phyloP scores from a whole-genome alignment of 2,329 filamentous ascomycete species.

The Aspergillus nomiae region DNA sequence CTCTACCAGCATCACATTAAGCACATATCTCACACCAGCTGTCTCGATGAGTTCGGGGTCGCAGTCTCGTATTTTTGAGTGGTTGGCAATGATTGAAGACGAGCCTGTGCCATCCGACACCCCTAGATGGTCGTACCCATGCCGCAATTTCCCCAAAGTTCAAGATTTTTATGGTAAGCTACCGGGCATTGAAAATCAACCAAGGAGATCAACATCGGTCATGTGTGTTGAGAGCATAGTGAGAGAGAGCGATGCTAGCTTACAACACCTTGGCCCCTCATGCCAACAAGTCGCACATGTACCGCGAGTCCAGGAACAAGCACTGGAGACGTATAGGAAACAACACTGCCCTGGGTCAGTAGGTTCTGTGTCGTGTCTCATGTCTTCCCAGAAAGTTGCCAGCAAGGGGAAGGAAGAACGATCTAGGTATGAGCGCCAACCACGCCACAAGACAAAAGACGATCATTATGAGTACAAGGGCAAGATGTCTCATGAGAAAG shows the following conservation, averaged over 20 bases:
- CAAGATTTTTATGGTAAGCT: neutral
- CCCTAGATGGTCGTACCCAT: neutral
- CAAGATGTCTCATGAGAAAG: neutral
- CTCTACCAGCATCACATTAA: neutral
- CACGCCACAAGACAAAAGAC: constrained; percentile 58
- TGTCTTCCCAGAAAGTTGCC: neutral
- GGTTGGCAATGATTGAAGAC: neutral
- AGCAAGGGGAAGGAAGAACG: neutral
- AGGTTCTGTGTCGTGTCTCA: too few relatives aligned
- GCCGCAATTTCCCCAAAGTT: neutral
- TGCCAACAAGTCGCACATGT: neutral
- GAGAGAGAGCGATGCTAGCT: neutral
- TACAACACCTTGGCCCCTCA: too few relatives aligned
- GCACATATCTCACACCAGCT: neutral
- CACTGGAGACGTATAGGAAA: neutral
- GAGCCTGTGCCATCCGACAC: neutral
- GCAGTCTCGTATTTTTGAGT: neutral
- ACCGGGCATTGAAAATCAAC: neutral
- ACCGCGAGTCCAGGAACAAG: neutral
- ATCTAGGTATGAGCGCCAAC: constrained; percentile 50
- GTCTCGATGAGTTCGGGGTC: neutral
- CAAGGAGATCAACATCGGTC: neutral
- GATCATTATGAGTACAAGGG: constrained; percentile 57
- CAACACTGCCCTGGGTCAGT: neutral
- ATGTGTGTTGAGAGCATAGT: neutral